These are phyloP conservation scores for Phialophora verrucosa DNA, from an alignment of 2,329 filamentous ascomycete species.

Conservation along the genomic window DNA sequence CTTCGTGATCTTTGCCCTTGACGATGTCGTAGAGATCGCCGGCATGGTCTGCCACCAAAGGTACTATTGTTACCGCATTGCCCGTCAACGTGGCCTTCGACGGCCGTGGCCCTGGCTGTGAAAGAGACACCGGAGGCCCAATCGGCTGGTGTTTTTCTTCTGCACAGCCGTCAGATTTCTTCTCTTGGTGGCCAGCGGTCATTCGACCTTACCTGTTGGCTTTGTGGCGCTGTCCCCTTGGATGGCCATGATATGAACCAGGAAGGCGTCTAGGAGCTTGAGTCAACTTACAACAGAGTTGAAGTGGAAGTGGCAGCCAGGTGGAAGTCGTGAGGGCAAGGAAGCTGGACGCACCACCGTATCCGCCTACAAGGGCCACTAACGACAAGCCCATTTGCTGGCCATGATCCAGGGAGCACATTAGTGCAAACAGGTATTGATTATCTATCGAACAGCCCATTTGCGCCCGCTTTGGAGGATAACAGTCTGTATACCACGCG, in stretches of 20 bases:
- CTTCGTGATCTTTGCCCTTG: constrained; percentile 39
- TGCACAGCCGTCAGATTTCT: not conserved
- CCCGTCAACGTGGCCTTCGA: constrained; percentile 34
- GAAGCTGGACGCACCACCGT: not conserved
- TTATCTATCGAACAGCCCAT: not conserved
- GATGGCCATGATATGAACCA: not conserved
- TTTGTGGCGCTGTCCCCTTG: not conserved
- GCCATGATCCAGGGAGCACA: not conserved
- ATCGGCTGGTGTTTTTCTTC: constrained; percentile 27
- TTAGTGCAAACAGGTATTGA: not conserved
- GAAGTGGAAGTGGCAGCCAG: not conserved
- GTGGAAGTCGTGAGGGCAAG: not conserved
- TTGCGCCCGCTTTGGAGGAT: not conserved
- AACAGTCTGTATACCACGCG: not conserved
- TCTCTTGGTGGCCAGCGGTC: not conserved
- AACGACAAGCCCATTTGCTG: not conserved
- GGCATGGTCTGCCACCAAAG: constrained; percentile 42
- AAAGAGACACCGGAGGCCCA: constrained; percentile 24
- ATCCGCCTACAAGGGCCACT: constrained; percentile 1
- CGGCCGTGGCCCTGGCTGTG: constrained; percentile 24
- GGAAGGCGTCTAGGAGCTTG: not conserved
- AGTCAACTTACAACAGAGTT: not conserved
- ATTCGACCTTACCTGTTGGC: not conserved
- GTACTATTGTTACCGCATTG: constrained; percentile 42
- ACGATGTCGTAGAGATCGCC: constrained; percentile 42